Evolutionary conservation across 2,329 filamentous ascomycete species (phyloP).

Genomic region (Stenocarpella maydis): DNA sequence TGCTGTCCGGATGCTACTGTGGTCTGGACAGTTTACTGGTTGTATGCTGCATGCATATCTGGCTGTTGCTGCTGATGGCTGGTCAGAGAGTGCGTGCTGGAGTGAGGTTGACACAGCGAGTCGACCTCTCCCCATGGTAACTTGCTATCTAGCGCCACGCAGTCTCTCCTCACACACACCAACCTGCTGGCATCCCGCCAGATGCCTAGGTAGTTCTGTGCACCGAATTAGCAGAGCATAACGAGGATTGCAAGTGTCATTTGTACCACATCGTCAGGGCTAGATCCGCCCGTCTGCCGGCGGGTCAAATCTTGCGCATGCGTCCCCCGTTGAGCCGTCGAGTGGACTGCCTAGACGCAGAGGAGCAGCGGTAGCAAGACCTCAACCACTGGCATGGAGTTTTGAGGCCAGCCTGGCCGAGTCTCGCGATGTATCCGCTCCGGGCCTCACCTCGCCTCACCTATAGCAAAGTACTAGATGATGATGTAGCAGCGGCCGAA

Average conservation of each 20-base stretch:
- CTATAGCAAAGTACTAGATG: not conserved
- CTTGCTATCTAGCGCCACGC: not conserved
- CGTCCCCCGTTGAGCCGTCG: conserved; percentile 10
- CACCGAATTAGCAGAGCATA: conserved; percentile 12
- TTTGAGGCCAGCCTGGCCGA: not conserved
- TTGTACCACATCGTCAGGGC: conserved; percentile 1
- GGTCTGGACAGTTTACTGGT: not conserved
- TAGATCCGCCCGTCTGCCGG: conserved; percentile 17
- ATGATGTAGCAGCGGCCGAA: not conserved
- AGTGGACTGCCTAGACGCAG: conserved; percentile 13
- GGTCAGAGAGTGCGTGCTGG: not conserved
- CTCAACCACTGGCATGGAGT: not conserved
- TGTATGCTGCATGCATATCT: conserved; percentile 1
- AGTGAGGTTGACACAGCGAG: conserved; percentile 14
- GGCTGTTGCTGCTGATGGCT: conserved; percentile 4
- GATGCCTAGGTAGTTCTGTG: conserved; percentile 1
- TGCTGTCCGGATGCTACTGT: conserved; percentile 4
- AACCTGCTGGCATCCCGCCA: conserved; percentile 12
- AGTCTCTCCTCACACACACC: not conserved
- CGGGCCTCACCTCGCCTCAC: not conserved
- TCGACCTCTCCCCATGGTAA: not conserved
- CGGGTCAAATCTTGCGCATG: conserved; percentile 13
- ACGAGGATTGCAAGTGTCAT: conserved; percentile 3
- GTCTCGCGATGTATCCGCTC: not conserved
- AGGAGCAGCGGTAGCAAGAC: not conserved